Conservation (phyloP, 225 moss, liverwort and hornwort species). For the Neckera pumila region DNA sequence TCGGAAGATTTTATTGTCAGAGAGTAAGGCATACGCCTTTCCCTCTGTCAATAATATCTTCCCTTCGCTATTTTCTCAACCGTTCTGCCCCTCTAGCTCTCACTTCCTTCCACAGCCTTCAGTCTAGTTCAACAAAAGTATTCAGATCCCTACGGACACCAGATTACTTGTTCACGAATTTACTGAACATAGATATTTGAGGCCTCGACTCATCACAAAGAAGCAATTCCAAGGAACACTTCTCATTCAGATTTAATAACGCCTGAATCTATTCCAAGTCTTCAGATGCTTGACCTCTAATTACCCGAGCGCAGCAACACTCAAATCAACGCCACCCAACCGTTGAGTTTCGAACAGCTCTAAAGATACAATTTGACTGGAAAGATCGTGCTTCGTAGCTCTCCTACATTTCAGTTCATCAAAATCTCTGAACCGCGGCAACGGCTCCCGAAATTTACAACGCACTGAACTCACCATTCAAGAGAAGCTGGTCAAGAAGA, state of each 20-base stretch:
- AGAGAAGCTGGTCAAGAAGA: neutral
- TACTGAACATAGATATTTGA: neutral
- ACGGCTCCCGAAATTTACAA: conserved; percentile 21
- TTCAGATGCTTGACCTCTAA: neutral
- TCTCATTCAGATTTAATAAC: neutral
- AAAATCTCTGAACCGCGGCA: conserved; percentile 9
- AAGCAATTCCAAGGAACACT: neutral
- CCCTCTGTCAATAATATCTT: conserved; percentile 32
- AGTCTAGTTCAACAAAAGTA: neutral
- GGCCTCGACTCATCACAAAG: neutral
- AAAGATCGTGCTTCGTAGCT: conserved; percentile 1
- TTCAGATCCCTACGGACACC: neutral
- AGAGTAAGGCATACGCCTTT: conserved; percentile 48
- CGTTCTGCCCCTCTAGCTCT: conserved; percentile 4
- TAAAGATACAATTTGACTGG: conserved; percentile 6
- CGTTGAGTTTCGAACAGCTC: conserved; percentile 18
- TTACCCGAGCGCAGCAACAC: neutral
- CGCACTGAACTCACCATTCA: conserved; percentile 20
- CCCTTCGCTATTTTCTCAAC: neutral
- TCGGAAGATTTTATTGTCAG: conserved; percentile 32
- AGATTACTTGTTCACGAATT: neutral
- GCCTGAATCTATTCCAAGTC: neutral
- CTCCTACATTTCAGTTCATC: conserved; percentile 20
- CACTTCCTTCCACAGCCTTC: neutral
- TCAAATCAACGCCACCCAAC: neutral